These are phyloP conservation scores for Sicyos edulis DNA, from an alignment of 306 rosid species.

Conservation along the genomic window DNA sequence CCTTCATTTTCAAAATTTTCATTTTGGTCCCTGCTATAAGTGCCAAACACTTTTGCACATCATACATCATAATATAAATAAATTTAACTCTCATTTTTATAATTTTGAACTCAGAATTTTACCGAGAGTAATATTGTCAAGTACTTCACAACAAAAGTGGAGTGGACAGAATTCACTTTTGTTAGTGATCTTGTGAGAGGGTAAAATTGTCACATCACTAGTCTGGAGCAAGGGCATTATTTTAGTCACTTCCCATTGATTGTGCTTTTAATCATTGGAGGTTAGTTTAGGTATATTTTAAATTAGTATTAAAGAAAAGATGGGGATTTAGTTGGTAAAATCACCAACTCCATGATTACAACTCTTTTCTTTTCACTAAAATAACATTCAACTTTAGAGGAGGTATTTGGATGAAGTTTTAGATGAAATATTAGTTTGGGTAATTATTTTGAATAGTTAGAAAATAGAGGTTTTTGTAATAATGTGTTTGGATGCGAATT, in stretches of 20 bases:
- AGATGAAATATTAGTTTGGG: too few species aligned
- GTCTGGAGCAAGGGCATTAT: neutral
- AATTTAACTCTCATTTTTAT: too few species aligned
- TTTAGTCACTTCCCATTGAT: neutral
- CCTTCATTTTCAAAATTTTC: neutral
- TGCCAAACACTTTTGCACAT: too few species aligned
- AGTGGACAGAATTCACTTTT: neutral
- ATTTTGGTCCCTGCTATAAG: too few species aligned
- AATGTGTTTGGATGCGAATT: too few species aligned
- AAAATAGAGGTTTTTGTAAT: too few species aligned
- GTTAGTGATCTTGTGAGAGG: neutral
- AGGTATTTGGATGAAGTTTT: too few species aligned
- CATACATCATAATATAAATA: too few species aligned
- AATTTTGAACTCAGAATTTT: too few species aligned
- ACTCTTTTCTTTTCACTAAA: neutral
- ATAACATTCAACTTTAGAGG: neutral
- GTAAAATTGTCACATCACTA: conserved; percentile 6
- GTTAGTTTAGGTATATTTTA: neutral
- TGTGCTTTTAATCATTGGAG: conserved; percentile 9
- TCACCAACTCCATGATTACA: neutral
- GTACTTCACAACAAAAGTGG: neutral
- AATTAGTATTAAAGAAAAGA: neutral
- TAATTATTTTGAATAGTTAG: too few species aligned
- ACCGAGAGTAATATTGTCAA: neutral
- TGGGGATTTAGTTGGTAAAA: neutral